phyloP scores from a whole-genome alignment of 2,329 filamentous ascomycete genomes.

The Macroventuria anomochaeta region DNA sequence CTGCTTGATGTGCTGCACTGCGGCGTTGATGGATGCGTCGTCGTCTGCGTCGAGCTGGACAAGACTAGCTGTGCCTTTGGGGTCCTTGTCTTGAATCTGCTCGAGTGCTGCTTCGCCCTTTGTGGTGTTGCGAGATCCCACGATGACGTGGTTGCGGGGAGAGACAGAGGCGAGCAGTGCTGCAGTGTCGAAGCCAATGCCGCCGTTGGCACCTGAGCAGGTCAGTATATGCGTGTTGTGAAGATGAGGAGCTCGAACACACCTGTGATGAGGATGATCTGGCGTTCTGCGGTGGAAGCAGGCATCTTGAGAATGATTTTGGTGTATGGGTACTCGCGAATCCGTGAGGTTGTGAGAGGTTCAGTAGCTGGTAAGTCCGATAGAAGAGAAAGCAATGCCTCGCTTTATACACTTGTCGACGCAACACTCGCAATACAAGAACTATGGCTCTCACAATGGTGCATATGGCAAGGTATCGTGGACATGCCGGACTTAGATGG shows the following conservation, averaged over 20 bases:
- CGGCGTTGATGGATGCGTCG: conserved; percentile 44
- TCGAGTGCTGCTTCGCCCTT: conserved; percentile 43
- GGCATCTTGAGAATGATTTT: not conserved
- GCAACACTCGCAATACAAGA: not conserved
- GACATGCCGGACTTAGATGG: not conserved
- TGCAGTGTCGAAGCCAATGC: conserved; percentile 46
- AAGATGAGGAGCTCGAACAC: not conserved
- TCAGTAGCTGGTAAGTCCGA: not conserved
- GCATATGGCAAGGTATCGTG: not conserved
- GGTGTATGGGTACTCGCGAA: too few species aligned
- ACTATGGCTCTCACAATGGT: not conserved
- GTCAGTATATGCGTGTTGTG: conserved; percentile 5
- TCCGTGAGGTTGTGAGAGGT: too few species aligned
- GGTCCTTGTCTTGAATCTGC: conserved; percentile 36
- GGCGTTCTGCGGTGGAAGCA: conserved; percentile 22
- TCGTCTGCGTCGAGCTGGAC: conserved; percentile 48
- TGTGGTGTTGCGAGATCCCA: conserved; percentile 40
- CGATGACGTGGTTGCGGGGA: conserved; percentile 45
- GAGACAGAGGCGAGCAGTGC: conserved; percentile 37
- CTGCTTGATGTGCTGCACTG: conserved; percentile 40
- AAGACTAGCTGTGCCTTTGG: conserved; percentile 39
- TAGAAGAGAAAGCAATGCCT: not conserved
- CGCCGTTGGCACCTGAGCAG: conserved; percentile 41
- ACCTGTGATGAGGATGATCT: conserved; percentile 43
- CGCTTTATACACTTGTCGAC: not conserved